Base-by-base conservation (phyloP, 257 asterid genomes). In the Cruciata laevipes region DNA sequence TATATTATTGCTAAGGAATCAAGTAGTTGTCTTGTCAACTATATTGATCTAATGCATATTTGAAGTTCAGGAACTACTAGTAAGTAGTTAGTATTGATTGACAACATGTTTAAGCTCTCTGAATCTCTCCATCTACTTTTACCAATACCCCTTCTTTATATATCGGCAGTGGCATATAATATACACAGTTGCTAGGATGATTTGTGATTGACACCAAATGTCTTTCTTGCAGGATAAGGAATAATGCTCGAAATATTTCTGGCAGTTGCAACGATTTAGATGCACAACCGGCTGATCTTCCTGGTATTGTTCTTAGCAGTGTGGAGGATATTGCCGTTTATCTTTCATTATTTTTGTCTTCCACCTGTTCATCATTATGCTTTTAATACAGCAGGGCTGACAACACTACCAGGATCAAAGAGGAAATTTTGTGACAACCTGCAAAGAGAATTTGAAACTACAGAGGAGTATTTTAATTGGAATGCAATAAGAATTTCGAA, bases 401-500 rank as follows among this genome's bases (percentile, higher is more conserved):
- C 69, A 74, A 79, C 35, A 18, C 65, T 76, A 30, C 86, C 93
- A 6, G 92, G 96, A 68, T 81, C 88, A 51, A 94, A 94, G 93
- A 88, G 97, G 83, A 86, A 83, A 82, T 76, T 61, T 42, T 59
- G 69, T n/a, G 75, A 68, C 44, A 69, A 80, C 71, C n/a, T 69
- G 69, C 81, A 68, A 60, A 75, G 65, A 68, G 82, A 68, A 56
- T 68, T 53, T 20, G 83, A 75, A 23, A 61, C 74, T 11, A 23
- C 69, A 31, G 78, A 76, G 38, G 80, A 66, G 31, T 6, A 67
- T 59, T 71, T 66, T 9, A 63, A 77, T 72, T 69, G 75, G 37
- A 73, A 52, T n/a, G 53, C 52, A 27, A 57, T 66, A 23, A 42
- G 71, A 63, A 67, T 60, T 65, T 57, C 78, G 23, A 88, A 82